Evolutionary conservation across 257 asterid genomes (phyloP).

Genomic region (Phtheirospermum japonicum): DNA sequence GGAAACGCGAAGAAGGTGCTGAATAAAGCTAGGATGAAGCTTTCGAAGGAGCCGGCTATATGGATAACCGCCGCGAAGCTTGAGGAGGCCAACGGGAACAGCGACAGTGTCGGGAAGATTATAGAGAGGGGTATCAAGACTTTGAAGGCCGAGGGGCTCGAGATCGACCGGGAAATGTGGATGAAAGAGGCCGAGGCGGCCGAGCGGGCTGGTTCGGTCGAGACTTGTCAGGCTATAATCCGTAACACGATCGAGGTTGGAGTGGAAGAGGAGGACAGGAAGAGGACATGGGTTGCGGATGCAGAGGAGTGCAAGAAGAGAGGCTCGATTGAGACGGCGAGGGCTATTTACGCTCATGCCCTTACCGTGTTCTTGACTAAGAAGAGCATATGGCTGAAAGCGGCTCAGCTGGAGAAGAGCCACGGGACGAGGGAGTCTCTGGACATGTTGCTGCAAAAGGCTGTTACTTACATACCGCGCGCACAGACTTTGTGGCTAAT

Average conservation of each 20-base stretch:
- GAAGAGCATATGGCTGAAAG: slow-evolving; percentile 97
- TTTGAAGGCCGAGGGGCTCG: slow-evolving; percentile 79
- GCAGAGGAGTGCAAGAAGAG: slow-evolving; percentile 94
- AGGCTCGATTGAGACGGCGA: slow-evolving; percentile 88
- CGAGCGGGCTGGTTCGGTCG: slow-evolving; percentile 88
- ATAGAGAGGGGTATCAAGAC: slow-evolving; percentile 82
- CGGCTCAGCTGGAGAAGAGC: slow-evolving; percentile 96
- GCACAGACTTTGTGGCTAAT: slow-evolving; percentile 92
- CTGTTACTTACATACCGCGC: slow-evolving; percentile 82
- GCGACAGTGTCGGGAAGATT: slow-evolving; percentile 63
- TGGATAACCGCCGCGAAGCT: slow-evolving; percentile 94
- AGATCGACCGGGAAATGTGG: slow-evolving; percentile 89
- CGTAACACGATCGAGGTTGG: slow-evolving; percentile 74
- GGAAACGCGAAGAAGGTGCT: slow-evolving; percentile 82
- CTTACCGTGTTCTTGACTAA: slow-evolving; percentile 75
- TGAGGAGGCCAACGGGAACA: slow-evolving; percentile 87
- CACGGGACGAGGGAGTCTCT: slow-evolving; percentile 87
- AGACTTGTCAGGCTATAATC: slow-evolving; percentile 83
- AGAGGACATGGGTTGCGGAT: slow-evolving; percentile 97
- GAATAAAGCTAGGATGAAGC: slow-evolving; percentile 77
- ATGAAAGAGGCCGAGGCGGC: slow-evolving; percentile 97
- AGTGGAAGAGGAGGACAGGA: slow-evolving; percentile 93
- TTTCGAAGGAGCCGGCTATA: slow-evolving; percentile 81
- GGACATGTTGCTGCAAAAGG: slow-evolving; percentile 74
- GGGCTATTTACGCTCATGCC: slow-evolving; percentile 83